These are phyloP conservation scores for Rhizoctonia solani DNA, from an alignment of 1,284 basidiomycete genomes.

Conservation along the genomic window DNA sequence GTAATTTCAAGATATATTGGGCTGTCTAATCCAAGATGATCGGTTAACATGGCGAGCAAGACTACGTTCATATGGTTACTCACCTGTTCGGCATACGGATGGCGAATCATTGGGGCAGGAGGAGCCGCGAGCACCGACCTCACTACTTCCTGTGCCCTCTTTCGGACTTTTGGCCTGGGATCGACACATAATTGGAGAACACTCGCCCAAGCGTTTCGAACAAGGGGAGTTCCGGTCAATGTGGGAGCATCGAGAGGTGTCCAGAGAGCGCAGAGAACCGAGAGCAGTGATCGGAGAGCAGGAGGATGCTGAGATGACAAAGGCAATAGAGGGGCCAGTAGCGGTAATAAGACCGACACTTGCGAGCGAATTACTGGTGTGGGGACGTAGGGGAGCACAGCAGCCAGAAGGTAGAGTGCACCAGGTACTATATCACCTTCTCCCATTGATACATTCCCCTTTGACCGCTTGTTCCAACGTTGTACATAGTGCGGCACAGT, in stretches of 20 bases:
- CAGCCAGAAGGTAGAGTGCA: constrained; percentile 85
- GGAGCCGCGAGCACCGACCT: constrained; percentile 74
- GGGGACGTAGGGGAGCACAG: constrained; percentile 74
- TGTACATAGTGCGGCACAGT: constrained; percentile 85
- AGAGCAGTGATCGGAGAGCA: constrained; percentile 71
- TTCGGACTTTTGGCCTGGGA: constrained; percentile 91
- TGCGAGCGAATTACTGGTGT: constrained; percentile 72
- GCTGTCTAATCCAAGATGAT: neutral
- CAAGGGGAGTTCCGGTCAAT: constrained; percentile 63
- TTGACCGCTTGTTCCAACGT: constrained; percentile 75
- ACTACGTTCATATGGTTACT: constrained; percentile 65
- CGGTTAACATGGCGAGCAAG: constrained; percentile 55
- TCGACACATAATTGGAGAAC: constrained; percentile 85
- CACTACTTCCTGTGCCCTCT: constrained; percentile 85
- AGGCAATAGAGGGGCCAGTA: constrained; percentile 79
- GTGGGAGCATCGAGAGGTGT: constrained; percentile 70
- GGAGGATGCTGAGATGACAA: constrained; percentile 57
- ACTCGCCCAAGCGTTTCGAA: constrained; percentile 76
- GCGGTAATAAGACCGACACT: constrained; percentile 63
- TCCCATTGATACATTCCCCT: constrained; percentile 60
- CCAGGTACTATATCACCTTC: constrained; percentile 87
- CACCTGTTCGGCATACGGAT: constrained; percentile 84
- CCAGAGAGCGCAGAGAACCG: constrained; percentile 72
- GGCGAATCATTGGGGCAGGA: constrained; percentile 71
- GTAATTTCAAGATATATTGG: constrained; percentile 6